Evolutionary conservation across 495 filamentous ascomycete genomes (phyloP).

Genomic region (Hypoxylon trugodes): DNA sequence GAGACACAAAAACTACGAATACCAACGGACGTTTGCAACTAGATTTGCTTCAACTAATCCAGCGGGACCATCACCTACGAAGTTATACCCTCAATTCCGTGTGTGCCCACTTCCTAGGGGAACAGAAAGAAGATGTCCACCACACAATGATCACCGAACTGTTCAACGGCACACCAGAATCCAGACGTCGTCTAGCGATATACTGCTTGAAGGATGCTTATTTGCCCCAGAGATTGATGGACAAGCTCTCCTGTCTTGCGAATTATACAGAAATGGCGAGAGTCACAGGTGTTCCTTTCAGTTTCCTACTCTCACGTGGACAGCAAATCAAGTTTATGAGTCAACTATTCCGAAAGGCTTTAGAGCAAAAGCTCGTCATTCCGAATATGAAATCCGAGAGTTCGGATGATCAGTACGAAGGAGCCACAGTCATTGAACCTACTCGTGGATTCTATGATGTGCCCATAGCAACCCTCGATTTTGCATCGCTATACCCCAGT

Average conservation of each 20-base stretch:
- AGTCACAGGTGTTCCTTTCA: constrained; percentile 98
- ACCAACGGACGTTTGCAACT: constrained; percentile 94
- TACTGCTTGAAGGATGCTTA: constrained; percentile 99
- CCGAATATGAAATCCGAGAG: constrained; percentile 76
- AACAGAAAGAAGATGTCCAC: constrained; percentile 99
- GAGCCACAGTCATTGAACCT: constrained; percentile 97
- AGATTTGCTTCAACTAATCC: constrained; percentile 90
- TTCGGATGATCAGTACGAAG: constrained; percentile 89
- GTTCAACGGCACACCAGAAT: constrained; percentile 93
- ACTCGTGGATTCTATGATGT: constrained; percentile 90
- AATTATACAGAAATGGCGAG: constrained; percentile 99
- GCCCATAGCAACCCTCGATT: constrained; percentile 97
- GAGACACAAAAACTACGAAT: constrained; percentile 92
- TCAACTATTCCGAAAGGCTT: constrained; percentile 93
- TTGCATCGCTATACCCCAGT: constrained; percentile 96
- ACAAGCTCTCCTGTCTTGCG: constrained; percentile 95
- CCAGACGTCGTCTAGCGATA: constrained; percentile 85
- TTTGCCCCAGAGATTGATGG: constrained; percentile 91
- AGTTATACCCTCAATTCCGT: constrained; percentile 99
- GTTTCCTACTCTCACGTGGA: constrained; percentile 87
- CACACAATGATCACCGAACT: constrained; percentile 99
- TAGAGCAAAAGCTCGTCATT: constrained; percentile 91
- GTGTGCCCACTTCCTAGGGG: constrained; percentile 92
- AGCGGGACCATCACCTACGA: constrained; percentile 91
- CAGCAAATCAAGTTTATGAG: constrained; percentile 99